These are phyloP conservation scores for Seiridium unicorne DNA, from an alignment of 2,329 filamentous ascomycete genomes.

Conservation along the genomic window DNA sequence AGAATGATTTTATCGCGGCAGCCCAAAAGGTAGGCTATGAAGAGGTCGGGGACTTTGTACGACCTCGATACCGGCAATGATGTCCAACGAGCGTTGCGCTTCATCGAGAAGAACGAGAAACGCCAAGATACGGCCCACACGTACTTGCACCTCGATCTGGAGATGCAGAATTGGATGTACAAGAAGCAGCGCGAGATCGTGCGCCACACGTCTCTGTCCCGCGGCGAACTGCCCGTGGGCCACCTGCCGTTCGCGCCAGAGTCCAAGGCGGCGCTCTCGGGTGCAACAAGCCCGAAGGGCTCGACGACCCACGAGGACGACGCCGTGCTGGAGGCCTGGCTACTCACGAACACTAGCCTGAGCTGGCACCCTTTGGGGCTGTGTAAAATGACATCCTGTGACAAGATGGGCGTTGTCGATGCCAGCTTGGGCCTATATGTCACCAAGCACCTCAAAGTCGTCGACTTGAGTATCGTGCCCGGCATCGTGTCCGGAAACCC, in stretches of 20 bases:
- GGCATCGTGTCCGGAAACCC: conserved; percentile 38
- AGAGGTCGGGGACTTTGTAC: conserved; percentile 18
- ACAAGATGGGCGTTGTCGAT: conserved; percentile 34
- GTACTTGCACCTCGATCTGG: conserved; percentile 59
- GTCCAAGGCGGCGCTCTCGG: conserved; percentile 32
- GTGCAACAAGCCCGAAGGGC: conserved; percentile 19
- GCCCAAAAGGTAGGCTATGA: conserved; percentile 38
- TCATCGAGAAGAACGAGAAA: neutral
- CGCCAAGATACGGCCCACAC: conserved; percentile 12
- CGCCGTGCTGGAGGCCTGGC: conserved; percentile 36
- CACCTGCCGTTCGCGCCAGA: conserved; percentile 43
- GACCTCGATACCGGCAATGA: neutral
- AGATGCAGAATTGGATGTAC: conserved; percentile 61
- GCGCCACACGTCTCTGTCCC: conserved; percentile 52
- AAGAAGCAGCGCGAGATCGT: conserved; percentile 63
- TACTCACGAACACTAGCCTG: conserved; percentile 29
- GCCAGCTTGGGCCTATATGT: conserved; percentile 34
- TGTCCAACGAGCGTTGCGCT: conserved; percentile 11
- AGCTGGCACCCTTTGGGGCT: conserved; percentile 38
- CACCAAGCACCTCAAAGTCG: conserved; percentile 32
- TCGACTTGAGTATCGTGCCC: conserved; percentile 24
- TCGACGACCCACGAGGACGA: conserved; percentile 34
- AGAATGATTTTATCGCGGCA: conserved; percentile 45
- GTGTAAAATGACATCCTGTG: conserved; percentile 32
- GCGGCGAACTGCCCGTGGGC: conserved; percentile 39